These are phyloP conservation scores for Ocimum tenuiflorum DNA, from an alignment of 257 asterid species.

Conservation along the genomic window DNA sequence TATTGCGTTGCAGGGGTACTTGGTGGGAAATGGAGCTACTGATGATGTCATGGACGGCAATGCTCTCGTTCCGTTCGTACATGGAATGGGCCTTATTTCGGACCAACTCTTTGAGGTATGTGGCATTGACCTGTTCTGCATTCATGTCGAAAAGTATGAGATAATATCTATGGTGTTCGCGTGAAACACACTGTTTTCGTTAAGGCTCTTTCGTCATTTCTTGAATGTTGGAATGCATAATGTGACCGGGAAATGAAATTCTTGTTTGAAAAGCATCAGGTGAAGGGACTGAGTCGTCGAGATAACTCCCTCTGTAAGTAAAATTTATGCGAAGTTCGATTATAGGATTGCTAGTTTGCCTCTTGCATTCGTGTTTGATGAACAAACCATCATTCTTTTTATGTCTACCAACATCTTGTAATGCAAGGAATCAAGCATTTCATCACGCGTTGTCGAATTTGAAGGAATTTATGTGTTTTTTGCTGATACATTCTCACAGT, in stretches of 20 bases:
- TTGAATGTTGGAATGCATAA: background rate
- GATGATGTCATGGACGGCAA: conserved; percentile 74
- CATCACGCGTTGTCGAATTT: background rate
- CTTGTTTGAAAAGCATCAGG: too few species aligned
- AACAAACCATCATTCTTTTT: background rate
- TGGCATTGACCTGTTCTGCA: background rate
- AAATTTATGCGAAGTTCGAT: background rate
- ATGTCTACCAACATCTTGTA: background rate
- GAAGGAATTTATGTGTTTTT: background rate
- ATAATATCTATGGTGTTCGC: background rate
- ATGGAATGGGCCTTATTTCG: conserved; percentile 95
- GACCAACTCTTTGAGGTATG: conserved; percentile 71
- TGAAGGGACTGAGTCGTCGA: background rate
- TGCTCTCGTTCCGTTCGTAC: conserved; percentile 86
- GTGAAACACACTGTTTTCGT: too few species aligned
- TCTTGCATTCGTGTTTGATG: background rate
- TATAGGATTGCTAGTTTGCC: background rate
- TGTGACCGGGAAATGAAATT: too few species aligned
- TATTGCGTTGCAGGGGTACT: conserved; percentile 65
- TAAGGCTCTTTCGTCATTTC: background rate
- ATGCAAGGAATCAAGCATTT: background rate
- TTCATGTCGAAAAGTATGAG: background rate
- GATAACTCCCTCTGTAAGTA: background rate
- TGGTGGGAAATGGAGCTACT: conserved; percentile 94
- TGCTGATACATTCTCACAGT: conserved; percentile 11